A percentile compares a stretch with the other conserved stretches of the same genome.
phyloP scores from a whole-genome alignment of 768 basidiomycete genomes.

The Boletus sensibilis region DNA sequence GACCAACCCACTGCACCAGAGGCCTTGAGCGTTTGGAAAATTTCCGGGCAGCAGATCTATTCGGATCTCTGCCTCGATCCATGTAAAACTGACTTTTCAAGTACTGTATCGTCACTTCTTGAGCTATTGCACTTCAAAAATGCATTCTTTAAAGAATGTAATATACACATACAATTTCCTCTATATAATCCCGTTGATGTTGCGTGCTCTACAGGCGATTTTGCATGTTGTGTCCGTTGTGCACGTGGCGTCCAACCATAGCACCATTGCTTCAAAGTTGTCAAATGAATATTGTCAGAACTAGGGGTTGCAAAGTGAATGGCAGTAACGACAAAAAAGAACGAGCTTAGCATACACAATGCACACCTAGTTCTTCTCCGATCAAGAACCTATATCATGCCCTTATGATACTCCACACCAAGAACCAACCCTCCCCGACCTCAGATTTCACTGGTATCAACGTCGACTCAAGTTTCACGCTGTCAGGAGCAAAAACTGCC shows the following conservation, averaged over 20 bases:
- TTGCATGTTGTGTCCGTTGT: background rate
- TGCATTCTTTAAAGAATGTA: background rate
- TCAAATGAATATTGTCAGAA: too few relatives aligned
- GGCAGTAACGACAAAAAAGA: background rate
- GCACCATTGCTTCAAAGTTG: too few relatives aligned
- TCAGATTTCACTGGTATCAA: constrained; percentile 16
- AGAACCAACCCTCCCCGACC: background rate
- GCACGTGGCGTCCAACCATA: too few relatives aligned
- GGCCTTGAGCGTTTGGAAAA: too few relatives aligned
- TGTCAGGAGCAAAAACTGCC: constrained; percentile 30
- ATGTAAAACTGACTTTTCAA: too few relatives aligned
- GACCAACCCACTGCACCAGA: too few relatives aligned
- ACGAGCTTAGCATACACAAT: background rate
- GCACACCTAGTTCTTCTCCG: background rate
- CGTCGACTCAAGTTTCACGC: constrained; percentile 30
- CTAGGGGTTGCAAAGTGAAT: too few relatives aligned
- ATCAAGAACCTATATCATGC: background rate
- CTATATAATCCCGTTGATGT: background rate
- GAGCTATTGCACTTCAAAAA: too few relatives aligned
- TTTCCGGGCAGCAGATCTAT: too few relatives aligned
- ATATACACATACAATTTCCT: too few relatives aligned
- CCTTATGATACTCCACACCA: constrained; percentile 25
- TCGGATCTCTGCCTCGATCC: too few relatives aligned
- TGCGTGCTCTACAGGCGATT: background rate
- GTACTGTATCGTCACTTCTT: too few relatives aligned